Percentiles rank a stretch among this genome's conserved stretches.
Evolutionary conservation across 768 basidiomycete species (phyloP).

Genomic region (Tylopilus intermedius): DNA sequence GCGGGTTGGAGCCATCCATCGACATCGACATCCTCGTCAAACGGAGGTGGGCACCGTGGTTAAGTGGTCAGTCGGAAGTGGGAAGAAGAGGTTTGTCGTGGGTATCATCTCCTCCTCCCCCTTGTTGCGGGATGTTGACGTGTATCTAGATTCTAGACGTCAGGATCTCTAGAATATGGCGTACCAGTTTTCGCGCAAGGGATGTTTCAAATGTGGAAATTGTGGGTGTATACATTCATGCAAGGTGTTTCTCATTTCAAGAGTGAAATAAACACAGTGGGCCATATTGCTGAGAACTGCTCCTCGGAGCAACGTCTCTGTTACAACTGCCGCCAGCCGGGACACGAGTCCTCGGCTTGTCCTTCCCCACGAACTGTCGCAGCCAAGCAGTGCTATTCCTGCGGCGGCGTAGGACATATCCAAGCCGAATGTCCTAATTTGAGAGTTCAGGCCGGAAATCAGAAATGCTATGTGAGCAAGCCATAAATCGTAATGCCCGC

Average conservation of each 20-base stretch:
- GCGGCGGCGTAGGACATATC: constrained; percentile 88
- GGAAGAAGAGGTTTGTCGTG: constrained; percentile 59
- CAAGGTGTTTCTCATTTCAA: constrained; percentile 8
- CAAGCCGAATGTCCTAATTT: constrained; percentile 83
- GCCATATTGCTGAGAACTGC: constrained; percentile 91
- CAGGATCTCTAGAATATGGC: constrained; percentile 53
- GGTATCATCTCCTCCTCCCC: constrained; percentile 1
- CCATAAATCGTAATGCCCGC: constrained; percentile 1
- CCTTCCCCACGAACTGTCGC: constrained; percentile 77
- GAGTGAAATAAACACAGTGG: constrained; percentile 48
- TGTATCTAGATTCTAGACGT: constrained; percentile 2
- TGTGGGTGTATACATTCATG: constrained; percentile 45
- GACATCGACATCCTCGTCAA: constrained; percentile 48
- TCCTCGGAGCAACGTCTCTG: constrained; percentile 84
- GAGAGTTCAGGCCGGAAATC: constrained; percentile 60
- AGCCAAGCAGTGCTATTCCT: constrained; percentile 89
- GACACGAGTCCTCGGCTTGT: constrained; percentile 87
- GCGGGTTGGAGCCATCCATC: constrained; percentile 24
- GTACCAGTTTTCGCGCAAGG: constrained; percentile 80
- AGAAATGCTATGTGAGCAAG: constrained; percentile 77
- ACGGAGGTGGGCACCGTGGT: constrained; percentile 65
- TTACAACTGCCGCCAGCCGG: constrained; percentile 94
- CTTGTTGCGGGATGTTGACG: constrained; percentile 14
- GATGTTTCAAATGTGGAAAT: constrained; percentile 92
- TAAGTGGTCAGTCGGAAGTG: constrained; percentile 64